phyloP scores from a whole-genome alignment of 2,329 filamentous ascomycete species.

The Penicillium italicum region DNA sequence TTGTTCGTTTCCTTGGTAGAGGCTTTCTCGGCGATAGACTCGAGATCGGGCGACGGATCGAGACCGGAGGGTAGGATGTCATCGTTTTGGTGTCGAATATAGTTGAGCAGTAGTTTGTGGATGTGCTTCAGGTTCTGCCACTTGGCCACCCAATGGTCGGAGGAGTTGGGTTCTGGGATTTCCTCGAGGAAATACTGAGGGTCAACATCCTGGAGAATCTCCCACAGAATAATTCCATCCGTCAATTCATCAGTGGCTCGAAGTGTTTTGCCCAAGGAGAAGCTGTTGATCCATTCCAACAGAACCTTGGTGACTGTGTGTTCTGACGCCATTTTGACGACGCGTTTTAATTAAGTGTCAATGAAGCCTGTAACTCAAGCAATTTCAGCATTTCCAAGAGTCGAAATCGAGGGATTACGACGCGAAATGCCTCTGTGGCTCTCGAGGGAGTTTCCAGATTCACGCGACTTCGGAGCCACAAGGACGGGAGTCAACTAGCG shows the following conservation, averaged over 20 bases:
- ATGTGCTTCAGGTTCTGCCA: conserved; percentile 50
- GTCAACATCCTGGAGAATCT: conserved; percentile 49
- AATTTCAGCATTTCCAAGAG: conserved; percentile 17
- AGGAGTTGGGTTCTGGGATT: conserved; percentile 43
- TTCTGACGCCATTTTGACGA: conserved; percentile 43
- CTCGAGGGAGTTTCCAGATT: conserved; percentile 20
- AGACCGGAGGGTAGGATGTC: conserved; percentile 42
- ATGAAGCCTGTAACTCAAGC: conserved; percentile 5
- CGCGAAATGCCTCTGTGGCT: neutral
- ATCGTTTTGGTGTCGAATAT: conserved; percentile 46
- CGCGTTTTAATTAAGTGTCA: conserved; percentile 6
- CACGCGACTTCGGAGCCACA: conserved; percentile 22
- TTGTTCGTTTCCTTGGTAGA: conserved; percentile 47
- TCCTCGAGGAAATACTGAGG: conserved; percentile 47
- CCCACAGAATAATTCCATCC: conserved; percentile 47
- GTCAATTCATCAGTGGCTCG: conserved; percentile 42
- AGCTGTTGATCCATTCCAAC: conserved; percentile 49
- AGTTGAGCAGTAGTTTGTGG: conserved; percentile 45
- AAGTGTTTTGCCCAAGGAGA: conserved; percentile 43
- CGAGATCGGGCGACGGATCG: conserved; percentile 44
- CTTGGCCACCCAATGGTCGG: conserved; percentile 48
- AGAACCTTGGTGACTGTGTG: conserved; percentile 45
- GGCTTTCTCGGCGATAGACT: conserved; percentile 45
- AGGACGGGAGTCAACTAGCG: conserved; percentile 16
- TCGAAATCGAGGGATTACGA: neutral